These are phyloP conservation scores for Lactarius psammicola DNA, from an alignment of 768 basidiomycete genomes.

Conservation along the genomic window DNA sequence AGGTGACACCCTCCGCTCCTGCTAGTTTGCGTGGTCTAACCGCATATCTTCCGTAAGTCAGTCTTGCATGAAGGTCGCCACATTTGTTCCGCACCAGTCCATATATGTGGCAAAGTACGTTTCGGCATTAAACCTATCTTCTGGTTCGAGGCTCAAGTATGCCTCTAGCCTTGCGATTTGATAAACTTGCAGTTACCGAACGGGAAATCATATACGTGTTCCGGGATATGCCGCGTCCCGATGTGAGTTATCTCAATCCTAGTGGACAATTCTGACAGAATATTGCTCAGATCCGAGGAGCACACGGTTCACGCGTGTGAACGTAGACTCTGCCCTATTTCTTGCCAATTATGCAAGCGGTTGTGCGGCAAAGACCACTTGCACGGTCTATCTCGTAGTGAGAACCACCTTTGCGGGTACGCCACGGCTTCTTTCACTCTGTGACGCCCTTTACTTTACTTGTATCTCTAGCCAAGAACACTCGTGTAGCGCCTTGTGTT, in stretches of 20 bases:
- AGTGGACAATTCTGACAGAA: background rate
- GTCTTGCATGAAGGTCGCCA: constrained; percentile 54
- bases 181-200: constrained; percentile 16
- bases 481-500: constrained; percentile 45
- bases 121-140: no score
- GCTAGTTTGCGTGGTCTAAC: background rate
- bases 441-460: background rate
- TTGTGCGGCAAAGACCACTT: constrained; percentile 51
- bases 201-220: constrained; percentile 22
- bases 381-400: constrained; percentile 44
- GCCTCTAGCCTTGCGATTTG: constrained; percentile 25
- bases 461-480: constrained; percentile 48
- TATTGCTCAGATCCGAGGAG: constrained; percentile 41
- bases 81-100: constrained; percentile 51
- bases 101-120: constrained; percentile 55
- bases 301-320: constrained; percentile 54
- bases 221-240: constrained; percentile 20
- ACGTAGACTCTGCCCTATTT: constrained; percentile 50
- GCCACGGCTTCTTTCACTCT: constrained; percentile 11
- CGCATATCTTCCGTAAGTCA: constrained; percentile 36
- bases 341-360: constrained; percentile 55
- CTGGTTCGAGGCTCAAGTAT: background rate
- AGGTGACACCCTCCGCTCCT: constrained; percentile 36
- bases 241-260: constrained; percentile 12
- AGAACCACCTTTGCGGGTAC: constrained; percentile 59